These are phyloP conservation scores for Aspergillus niger DNA, from an alignment of 2,329 filamentous ascomycete species.

Conservation along the genomic window DNA sequence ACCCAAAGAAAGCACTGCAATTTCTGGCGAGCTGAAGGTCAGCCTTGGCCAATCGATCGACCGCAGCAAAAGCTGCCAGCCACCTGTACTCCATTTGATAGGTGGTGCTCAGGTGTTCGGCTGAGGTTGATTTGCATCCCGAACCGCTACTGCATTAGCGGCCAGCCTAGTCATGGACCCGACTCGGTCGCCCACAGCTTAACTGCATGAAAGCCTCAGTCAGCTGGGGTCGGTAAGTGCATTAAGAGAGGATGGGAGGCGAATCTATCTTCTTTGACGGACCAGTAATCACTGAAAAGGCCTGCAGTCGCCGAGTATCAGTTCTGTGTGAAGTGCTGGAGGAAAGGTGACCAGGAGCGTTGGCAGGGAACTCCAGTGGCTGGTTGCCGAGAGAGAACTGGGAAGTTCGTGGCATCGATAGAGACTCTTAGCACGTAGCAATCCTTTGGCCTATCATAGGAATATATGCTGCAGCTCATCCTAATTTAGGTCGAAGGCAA, in stretches of 20 bases:
- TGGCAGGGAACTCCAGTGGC: too few relatives aligned
- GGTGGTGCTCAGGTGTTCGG: not conserved
- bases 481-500: too few relatives aligned
- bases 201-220: not conserved
- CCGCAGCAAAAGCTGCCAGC: not conserved
- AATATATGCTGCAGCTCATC: too few relatives aligned
- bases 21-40: not conserved
- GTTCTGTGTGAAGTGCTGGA: too few relatives aligned
- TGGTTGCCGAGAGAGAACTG: too few relatives aligned
- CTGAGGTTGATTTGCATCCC: not conserved
- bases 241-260: not conserved
- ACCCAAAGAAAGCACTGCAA: not conserved
- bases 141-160: constrained; percentile 1
- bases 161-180: not conserved
- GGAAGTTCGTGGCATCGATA: too few relatives aligned
- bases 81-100: not conserved
- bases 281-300: too few relatives aligned
- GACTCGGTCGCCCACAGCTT: not conserved
- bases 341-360: too few relatives aligned
- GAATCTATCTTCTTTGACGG: not conserved
- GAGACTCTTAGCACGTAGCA: too few relatives aligned
- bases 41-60: not conserved
- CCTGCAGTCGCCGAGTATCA: too few relatives aligned
- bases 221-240: not conserved
- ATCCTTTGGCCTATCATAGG: too few relatives aligned